A percentile compares a stretch with the other conserved stretches of the same genome.
Evolutionary conservation across 495 filamentous ascomycete species (phyloP).

Genomic region (Talaromyces wortmannii): DNA sequence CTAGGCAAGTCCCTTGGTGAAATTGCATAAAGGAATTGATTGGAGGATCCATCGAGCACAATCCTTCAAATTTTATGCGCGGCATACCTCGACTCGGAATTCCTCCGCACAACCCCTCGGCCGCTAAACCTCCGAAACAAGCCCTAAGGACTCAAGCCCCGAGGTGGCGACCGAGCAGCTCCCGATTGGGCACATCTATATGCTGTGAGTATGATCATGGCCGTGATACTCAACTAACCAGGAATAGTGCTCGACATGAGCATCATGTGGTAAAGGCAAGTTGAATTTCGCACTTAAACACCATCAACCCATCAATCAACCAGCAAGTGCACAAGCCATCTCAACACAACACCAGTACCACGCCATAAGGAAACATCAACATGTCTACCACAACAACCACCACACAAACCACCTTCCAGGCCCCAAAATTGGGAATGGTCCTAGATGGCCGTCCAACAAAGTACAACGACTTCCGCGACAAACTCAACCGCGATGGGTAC

Average conservation of each 20-base stretch:
- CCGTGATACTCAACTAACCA: background rate
- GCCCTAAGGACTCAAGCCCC: constrained; percentile 1
- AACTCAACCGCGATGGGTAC: constrained; percentile 30
- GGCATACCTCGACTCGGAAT: too few species aligned
- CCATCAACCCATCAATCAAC: too few species aligned
- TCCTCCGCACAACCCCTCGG: background rate
- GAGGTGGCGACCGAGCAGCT: background rate
- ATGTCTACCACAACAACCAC: background rate
- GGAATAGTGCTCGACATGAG: too few species aligned
- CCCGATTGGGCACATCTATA: background rate
- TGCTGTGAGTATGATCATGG: background rate
- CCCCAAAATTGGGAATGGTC: background rate
- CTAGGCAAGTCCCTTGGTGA: too few species aligned
- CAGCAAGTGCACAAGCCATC: too few species aligned
- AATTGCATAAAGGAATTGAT: too few species aligned
- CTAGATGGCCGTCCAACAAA: constrained; percentile 3
- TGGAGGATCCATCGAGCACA: too few species aligned
- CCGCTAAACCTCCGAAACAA: background rate
- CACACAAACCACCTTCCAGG: background rate
- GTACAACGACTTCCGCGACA: constrained; percentile 26
- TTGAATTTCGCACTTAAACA: too few species aligned
- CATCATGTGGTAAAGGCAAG: too few species aligned
- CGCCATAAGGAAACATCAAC: too few species aligned
- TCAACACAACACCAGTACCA: background rate
- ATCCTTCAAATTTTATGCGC: too few species aligned